Evolutionary conservation across 192 early-diverging fungal genomes (phyloP), one percentile per base, ranked within the genome.

Genomic region (Diversispora epigaea): DNA sequence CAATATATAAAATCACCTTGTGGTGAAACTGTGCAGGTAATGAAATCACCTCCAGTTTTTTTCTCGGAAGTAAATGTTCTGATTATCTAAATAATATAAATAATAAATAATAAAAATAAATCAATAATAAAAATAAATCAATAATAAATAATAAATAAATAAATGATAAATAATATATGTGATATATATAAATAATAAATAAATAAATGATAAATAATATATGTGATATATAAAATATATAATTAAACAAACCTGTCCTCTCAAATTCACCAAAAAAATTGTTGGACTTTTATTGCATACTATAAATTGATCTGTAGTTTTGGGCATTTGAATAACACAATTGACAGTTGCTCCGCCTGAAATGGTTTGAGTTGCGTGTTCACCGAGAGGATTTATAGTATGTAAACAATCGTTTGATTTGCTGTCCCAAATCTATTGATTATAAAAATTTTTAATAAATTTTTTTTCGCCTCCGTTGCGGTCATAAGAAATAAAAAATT

Each of bases 1-100:
- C 89, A 88, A 80, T 96, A 92, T 8, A 94, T 80, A 80, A 88
- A 93, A 75, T 95, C 91, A 14, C 95, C 95, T 56, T 93, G 90
- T 0, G 94, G 86, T 6, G 91, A 91, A 0, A 93, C 49, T 2
- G 85, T 85, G 0, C 86, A 86, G 14, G 82, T 71, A 14, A 92
- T 67, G 72, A 93, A 90, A 75, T 83, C 80, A 25, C 66, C 68
- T 7, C 81, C 82, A 25, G 77, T 57, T 46, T 88, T 85, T 68
- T 81, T 84, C 7, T 83, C 80, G 4, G 84, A 80, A 2, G 88
- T 80, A 4, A 80, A 82, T 32, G 79, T 81, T 79, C 86, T 86
- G 15, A 80, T 73, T 14, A 75, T 75, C 73, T 75, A 32, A 49
- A 21, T 32, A 50, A 45, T 17, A 49, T 49, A n/a, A n/a, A n/a